Base-by-base conservation (phyloP, 768 basidiomycete genomes). In the Mycena polygramma region DNA sequence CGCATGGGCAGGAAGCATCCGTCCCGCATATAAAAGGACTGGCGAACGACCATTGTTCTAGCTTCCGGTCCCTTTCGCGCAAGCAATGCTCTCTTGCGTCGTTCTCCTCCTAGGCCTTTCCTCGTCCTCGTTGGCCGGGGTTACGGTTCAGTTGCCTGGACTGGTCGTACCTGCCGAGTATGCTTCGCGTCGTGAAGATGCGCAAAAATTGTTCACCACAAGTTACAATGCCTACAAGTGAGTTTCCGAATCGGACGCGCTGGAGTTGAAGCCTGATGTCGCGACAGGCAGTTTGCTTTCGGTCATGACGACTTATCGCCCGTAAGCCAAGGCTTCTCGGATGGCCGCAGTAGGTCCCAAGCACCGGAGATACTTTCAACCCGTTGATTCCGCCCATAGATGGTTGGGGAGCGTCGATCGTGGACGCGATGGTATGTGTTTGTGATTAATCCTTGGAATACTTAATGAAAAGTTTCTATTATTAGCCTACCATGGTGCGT, bases 371-470 rank as follows among this genome's bases (percentile, higher is more conserved):
- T 19, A 46, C 35, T 10, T 53, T 43, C 41, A 11, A 35, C 17
- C 19, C n/a, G 24, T 30, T 55, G 35, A 55, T 30, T 8, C n/a
- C 19, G 24, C 45, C 10, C 13, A 19, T 24, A 68, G 67, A 68
- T 51, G 67, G 67, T 0, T 69, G 68, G 68, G 68, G 61, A 41
- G 68, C 68, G 3, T 63, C 60, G 2, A 43, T 69, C 37, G 68
- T 69, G 46, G 68, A 69, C 19, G 68, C 68, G 19, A 63, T 69
- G 68, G 68, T 69, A 17, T 46, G 68, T 58, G 37, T 41, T n/a
- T 30, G 17, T 20, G n/a, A 0, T n/a, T 54, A 9, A 13, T 46
- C n/a, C 5, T 48, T 11, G 15, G 54, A 11, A 39, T n/a, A 5
- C 4, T 55, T 46, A 9, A 39, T 3, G 37, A 20, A n/a, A 7